These are phyloP conservation scores for Russula compacta DNA, from an alignment of 768 basidiomycete species.

Conservation along the genomic window DNA sequence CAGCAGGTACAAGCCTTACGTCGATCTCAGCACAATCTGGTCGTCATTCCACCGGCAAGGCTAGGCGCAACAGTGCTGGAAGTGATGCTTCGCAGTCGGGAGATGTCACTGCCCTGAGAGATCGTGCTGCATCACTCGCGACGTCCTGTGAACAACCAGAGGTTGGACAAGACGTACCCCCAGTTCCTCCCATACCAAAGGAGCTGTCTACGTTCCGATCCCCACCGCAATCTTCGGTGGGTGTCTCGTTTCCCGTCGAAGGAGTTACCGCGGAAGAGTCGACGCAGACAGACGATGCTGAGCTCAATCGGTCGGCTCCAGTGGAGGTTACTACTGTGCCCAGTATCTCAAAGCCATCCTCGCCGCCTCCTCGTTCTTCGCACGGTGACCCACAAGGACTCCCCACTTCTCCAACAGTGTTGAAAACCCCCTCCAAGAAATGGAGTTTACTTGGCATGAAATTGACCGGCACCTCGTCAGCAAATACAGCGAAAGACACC, in stretches of 20 bases:
- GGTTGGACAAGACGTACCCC: conserved; percentile 60
- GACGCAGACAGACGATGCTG: conserved; percentile 36
- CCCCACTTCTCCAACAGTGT: conserved; percentile 38
- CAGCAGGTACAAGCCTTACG: conserved; percentile 66
- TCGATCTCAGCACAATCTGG: conserved; percentile 66
- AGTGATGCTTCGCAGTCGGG: conserved; percentile 73
- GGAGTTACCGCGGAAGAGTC: conserved; percentile 32
- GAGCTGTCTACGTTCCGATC: conserved; percentile 73
- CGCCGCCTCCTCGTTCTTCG: conserved; percentile 23
- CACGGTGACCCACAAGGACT: conserved; percentile 25
- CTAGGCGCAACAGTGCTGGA: conserved; percentile 72
- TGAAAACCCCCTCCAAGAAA: conserved; percentile 88
- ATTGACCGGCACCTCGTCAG: conserved; percentile 56
- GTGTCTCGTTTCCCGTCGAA: conserved; percentile 41
- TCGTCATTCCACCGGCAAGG: conserved; percentile 56
- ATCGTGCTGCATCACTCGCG: conserved; percentile 56
- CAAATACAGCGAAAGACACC: conserved; percentile 40
- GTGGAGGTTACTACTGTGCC: conserved; percentile 42
- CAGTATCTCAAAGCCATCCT: conserved; percentile 25
- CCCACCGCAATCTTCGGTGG: conserved; percentile 51
- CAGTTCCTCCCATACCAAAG: conserved; percentile 89
- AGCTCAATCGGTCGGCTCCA: conserved; percentile 40
- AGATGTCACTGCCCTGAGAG: conserved; percentile 55
- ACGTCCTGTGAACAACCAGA: conserved; percentile 51
- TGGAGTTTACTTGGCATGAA: conserved; percentile 87